Conservation (phyloP, 2,329 filamentous ascomycete genomes). For the Ophiostoma ips region DNA sequence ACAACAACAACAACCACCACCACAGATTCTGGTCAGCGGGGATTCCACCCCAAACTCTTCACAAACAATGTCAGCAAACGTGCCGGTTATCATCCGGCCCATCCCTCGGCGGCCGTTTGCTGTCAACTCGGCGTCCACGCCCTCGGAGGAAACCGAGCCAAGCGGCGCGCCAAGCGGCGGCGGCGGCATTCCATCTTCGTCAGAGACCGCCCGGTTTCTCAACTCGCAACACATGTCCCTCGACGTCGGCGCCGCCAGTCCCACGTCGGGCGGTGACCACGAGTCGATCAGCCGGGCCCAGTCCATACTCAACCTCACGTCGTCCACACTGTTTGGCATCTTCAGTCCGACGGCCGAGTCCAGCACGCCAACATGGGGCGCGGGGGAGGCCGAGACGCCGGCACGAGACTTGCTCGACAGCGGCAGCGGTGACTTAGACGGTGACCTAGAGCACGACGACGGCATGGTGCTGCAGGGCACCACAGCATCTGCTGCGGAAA, state of each 20-base stretch:
- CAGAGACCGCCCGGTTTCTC: conserved; percentile 4
- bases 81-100: conserved; percentile 43
- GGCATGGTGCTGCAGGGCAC: background rate
- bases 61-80: conserved; percentile 5
- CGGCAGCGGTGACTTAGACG: background rate
- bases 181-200: too few relatives aligned
- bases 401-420: conserved; percentile 12
- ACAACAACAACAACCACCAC: too few relatives aligned
- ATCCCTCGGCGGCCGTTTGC: conserved; percentile 60
- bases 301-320: conserved; percentile 74
- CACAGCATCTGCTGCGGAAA: background rate
- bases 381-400: conserved; percentile 61
- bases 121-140: conserved; percentile 29
- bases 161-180: too few relatives aligned
- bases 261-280: conserved; percentile 17
- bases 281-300: conserved; percentile 50
- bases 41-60: background rate
- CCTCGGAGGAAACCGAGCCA: conserved; percentile 18
- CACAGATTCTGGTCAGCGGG: too few relatives aligned
- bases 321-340: conserved; percentile 82
- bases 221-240: background rate
- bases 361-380: conserved; percentile 65
- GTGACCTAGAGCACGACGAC: too few relatives aligned
- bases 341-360: conserved; percentile 54
- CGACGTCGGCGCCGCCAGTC: conserved; percentile 1